These are phyloP conservation scores for Spiromyces aspiralis DNA, from an alignment of 371 early-diverging fungal species.

Conservation along the genomic window DNA sequence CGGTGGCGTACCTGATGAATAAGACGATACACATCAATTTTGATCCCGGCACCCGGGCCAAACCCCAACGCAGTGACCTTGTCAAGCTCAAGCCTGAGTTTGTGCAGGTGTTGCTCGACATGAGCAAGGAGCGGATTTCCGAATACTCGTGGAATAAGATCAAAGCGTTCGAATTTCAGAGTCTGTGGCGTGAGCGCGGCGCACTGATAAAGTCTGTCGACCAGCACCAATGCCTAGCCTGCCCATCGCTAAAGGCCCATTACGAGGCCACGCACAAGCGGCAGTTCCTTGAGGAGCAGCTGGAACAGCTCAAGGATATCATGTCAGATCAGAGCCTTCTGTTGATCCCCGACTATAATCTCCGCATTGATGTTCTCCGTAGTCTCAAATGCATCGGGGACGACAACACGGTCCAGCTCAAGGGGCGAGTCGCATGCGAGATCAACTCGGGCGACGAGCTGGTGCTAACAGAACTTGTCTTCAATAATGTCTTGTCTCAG, in stretches of 20 bases:
- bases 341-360: constrained; percentile 81
- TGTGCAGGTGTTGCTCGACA: neutral
- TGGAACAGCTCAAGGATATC: constrained; percentile 54
- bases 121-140: neutral
- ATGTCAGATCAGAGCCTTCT: constrained; percentile 85
- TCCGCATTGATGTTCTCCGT: constrained; percentile 67
- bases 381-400: constrained; percentile 65
- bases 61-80: neutral
- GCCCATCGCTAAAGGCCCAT: constrained; percentile 16
- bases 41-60: neutral
- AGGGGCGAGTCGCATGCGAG: constrained; percentile 99
- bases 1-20: neutral
- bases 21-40: neutral
- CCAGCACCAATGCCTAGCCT: constrained; percentile 36
- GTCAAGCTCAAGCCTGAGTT: neutral
- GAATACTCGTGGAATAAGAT: constrained; percentile 62
- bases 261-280: constrained; percentile 53
- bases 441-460: constrained; percentile 85
- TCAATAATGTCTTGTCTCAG: constrained; percentile 86
- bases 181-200: constrained; percentile 36
- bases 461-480: constrained; percentile 91
- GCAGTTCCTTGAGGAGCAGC: constrained; percentile 41
- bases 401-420: constrained; percentile 74
- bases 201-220: constrained; percentile 27
- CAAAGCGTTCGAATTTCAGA: constrained; percentile 70